A percentile compares a stretch with the other conserved stretches of the same genome.
Conservation (phyloP, 495 filamentous ascomycete genomes). For the Xylaria venustula region DNA sequence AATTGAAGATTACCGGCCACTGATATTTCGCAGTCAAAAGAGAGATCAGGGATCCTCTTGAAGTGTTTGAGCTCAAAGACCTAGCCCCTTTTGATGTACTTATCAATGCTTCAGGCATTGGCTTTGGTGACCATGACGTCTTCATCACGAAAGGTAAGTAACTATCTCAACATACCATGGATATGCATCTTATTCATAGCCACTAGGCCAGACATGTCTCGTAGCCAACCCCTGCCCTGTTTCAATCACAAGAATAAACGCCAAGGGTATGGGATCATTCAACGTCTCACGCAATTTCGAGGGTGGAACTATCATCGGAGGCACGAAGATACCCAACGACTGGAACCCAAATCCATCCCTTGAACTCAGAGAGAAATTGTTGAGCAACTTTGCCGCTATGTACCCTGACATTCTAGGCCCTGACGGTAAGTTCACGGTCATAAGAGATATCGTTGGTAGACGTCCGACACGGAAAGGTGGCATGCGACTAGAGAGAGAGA, state of each 20-base stretch:
- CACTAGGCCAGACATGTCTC: slow-evolving; percentile 43
- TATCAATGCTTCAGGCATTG: slow-evolving; percentile 59
- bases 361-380: slow-evolving; percentile 47
- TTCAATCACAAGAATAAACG: slow-evolving; percentile 60
- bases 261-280: slow-evolving; percentile 59
- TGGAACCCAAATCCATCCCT: slow-evolving; percentile 50
- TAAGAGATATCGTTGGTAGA: slow-evolving; percentile 46
- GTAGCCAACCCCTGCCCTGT: slow-evolving; percentile 40
- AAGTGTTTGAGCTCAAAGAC: slow-evolving; percentile 43
- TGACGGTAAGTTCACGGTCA: slow-evolving; percentile 32
- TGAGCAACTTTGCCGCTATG: slow-evolving; percentile 39
- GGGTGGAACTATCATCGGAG: slow-evolving; percentile 62
- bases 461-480: slow-evolving; percentile 43
- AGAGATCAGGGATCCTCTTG: slow-evolving; percentile 42
- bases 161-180: neutral
- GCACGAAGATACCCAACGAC: slow-evolving; percentile 59
- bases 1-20: too few species aligned
- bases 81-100: slow-evolving; percentile 43
- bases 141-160: slow-evolving; percentile 56
- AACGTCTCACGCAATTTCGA: slow-evolving; percentile 58
- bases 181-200: neutral
- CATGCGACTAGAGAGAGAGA: slow-evolving; percentile 44
- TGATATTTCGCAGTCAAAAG: slow-evolving; percentile 31
- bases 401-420: slow-evolving; percentile 36
- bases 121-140: slow-evolving; percentile 50